Evolutionary conservation across 2,329 filamentous ascomycete species (phyloP), one percentile per base, ranked within the genome.

Genomic region (Esteya vermicola): DNA sequence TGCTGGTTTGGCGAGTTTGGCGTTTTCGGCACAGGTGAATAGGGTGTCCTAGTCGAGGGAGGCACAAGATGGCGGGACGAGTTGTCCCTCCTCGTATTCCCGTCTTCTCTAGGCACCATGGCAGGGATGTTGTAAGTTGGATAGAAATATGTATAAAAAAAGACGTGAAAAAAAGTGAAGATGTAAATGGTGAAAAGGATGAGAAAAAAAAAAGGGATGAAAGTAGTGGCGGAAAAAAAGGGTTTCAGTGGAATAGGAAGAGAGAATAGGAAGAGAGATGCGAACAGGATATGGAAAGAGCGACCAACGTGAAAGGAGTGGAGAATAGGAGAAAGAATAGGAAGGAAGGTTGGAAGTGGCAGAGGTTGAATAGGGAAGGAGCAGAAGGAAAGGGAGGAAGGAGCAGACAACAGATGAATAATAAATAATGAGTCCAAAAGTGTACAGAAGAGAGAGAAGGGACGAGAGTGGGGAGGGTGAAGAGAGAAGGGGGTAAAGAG

Each of bases 241-340:
- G 20, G 28, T n/a, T 14, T 6, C 10, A 37, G 35, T 13, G 9
- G 35, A 18, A 23, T 10, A 8, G 16, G 23, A n/a, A 16, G 19
- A 21, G 4, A 14, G 27, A 21, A 20, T 12, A 33, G n/a, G 30
- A n/a, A 19, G 6, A 14, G 16, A 14, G 8, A 16, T 5, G 18
- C 6, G n/a, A 27, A 26, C 23, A 21, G 20, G 34, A 36, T 20
- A 2, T 27, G 16, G 6, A 6, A 9, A 8, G 9, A 18, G 18
- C n/a, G 20, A n/a, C 23, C 25, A 36, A 36, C 21, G 20, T 14
- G 18, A 14, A 9, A 13, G 16, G 13, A 27, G 35, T 12, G 25
- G 28, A 30, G 20, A 20, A 19, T 9, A n/a, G 30, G 20, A 31
- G 26, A 38, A 38, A 32, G 23, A 45, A 23, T 33, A 42, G 40